Evolutionary conservation across 768 basidiomycete genomes (phyloP), one percentile per base, ranked within the genome.

Genomic region (Auricularia sp.): DNA sequence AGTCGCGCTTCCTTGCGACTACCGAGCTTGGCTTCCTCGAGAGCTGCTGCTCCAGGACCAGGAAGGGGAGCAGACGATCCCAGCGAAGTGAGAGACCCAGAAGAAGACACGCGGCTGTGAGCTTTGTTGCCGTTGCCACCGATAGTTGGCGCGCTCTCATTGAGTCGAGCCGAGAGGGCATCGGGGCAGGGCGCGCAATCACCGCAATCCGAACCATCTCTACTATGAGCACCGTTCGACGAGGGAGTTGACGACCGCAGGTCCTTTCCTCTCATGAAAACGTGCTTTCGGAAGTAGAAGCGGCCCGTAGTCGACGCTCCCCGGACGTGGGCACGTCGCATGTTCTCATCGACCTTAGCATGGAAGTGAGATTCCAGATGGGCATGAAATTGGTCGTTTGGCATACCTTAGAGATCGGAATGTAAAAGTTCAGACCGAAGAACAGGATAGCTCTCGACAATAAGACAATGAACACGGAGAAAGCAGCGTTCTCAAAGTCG

Each of bases 401-500:
- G 61, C 76, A 63, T 65, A 90, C 96, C 84, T 97, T 95, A 1
- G 95, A 97, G 56, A 99, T 98, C 2, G 97, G 97, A 66, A 98
- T 81, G 74, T 99, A 99, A 66, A 98, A 89, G 74, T 98, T 98
- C 63, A 98, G 78, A 66, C 89, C 88, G 77, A 93, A 93, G 70
- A 81, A 86, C 64, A 99, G 80, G 68, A 99, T 97, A 1, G 94
- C 95, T 47, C 97, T 83, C 3, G 97, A 96, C 7, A 99, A 80
- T 35, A 99, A 84, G 14, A 98, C 95, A 61, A 96, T 83, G 76
- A 99, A 98, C 54, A 98, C 84, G 39, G 93, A 86, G 74, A 93
- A 98, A 5, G 97, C 94, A 1, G 97, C 97, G 72, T 99, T 99
- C 78, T 98, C 97, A 71, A 94, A 99, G 77, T 99, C 97, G 8